Evolutionary conservation across 805 yeast species (phyloP).

Genomic region (Candida krabiensis): DNA sequence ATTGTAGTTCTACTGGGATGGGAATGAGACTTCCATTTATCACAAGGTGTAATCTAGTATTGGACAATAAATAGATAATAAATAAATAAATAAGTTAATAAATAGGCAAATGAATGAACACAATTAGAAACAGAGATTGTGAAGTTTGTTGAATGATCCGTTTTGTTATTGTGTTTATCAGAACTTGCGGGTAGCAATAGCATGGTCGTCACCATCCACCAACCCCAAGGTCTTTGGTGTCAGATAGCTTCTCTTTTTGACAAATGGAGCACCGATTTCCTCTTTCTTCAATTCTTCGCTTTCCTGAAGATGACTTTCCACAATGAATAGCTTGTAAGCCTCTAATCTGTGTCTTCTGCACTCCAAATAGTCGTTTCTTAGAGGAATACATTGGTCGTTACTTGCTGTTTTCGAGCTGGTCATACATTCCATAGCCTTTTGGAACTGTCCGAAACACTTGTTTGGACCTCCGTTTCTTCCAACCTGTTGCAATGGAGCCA

Average conservation of each 20-base stretch:
- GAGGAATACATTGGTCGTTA: conserved; percentile 33
- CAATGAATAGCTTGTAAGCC: conserved; percentile 34
- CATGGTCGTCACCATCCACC: conserved; percentile 36
- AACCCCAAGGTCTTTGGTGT: conserved; percentile 41
- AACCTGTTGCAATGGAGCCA: conserved; percentile 35
- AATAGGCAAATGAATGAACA: not conserved
- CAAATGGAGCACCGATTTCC: conserved; percentile 39
- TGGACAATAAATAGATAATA: not conserved
- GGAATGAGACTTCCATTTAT: no score
- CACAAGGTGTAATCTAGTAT: not conserved
- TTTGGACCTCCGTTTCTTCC: conserved; percentile 39
- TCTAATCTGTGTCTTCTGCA: conserved; percentile 39
- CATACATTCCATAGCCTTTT: conserved; percentile 39
- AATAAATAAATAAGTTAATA: conserved; percentile 3
- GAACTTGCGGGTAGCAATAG: conserved; percentile 27
- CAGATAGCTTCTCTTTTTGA: conserved; percentile 36
- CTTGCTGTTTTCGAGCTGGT: conserved; percentile 32
- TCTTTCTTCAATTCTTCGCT: conserved; percentile 28
- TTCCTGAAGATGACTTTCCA: conserved; percentile 34
- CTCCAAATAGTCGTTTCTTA: conserved; percentile 36
- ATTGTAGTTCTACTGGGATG: no score
- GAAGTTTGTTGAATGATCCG: not conserved
- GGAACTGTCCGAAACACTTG: conserved; percentile 38
- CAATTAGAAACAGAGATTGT: not conserved
- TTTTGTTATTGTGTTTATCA: no score